Evolutionary conservation across 768 basidiomycete species (phyloP).

Genomic region (Tricholoma saponaceum): DNA sequence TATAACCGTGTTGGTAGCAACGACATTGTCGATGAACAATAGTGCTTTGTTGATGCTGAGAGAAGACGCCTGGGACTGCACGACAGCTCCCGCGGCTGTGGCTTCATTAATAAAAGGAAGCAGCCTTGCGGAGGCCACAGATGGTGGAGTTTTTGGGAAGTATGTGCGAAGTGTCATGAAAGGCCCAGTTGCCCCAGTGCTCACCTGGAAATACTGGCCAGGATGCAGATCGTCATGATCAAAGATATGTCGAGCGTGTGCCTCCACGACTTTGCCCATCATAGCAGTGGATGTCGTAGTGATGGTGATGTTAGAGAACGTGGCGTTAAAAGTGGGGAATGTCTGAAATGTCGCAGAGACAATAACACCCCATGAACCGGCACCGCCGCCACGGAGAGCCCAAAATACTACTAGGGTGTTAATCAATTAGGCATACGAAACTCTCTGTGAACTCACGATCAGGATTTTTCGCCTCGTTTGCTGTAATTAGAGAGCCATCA

Average conservation of each 20-base stretch:
- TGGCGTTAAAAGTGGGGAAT: constrained; percentile 28
- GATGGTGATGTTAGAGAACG: constrained; percentile 16
- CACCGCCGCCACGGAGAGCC: constrained; percentile 24
- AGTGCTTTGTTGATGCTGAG: constrained; percentile 16
- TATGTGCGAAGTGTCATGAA: constrained; percentile 8
- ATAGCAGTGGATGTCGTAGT: constrained; percentile 10
- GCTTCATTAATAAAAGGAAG: constrained; percentile 19
- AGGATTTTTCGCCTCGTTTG: not conserved
- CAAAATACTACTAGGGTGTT: constrained; percentile 17
- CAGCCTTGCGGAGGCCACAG: constrained; percentile 10
- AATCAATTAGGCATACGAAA: not conserved
- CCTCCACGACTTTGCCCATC: constrained; percentile 20
- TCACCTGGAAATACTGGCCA: constrained; percentile 26
- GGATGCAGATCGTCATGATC: constrained; percentile 26
- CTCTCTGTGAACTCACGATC: not conserved
- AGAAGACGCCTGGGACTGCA: not conserved
- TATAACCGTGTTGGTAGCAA: constrained; percentile 8
- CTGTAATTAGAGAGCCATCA: not conserved
- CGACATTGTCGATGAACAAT: constrained; percentile 10
- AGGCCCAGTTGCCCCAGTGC: not conserved
- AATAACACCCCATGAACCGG: constrained; percentile 35
- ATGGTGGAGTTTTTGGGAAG: constrained; percentile 17
- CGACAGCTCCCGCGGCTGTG: constrained; percentile 11
- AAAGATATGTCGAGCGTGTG: constrained; percentile 34
- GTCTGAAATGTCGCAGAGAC: constrained; percentile 30